Base-by-base conservation (phyloP, 1,139 yeast species). In the Magnusiomyces starmeri region DNA sequence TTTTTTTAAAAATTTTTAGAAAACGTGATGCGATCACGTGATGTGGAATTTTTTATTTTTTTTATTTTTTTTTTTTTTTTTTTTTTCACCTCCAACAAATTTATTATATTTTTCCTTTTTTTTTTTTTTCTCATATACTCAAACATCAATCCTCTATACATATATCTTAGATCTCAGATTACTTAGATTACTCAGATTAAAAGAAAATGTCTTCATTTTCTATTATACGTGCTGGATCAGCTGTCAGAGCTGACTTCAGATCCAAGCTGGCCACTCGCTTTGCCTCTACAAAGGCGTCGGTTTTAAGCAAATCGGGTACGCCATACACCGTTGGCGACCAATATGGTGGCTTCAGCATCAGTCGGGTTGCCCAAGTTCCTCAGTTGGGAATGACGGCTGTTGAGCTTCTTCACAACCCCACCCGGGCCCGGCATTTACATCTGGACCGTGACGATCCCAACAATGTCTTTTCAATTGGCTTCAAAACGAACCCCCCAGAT, bases 401-500 rank as follows among this genome's bases (percentile, higher is more conserved):
- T 4, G 82, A 80, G 49, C 69, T 90, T 51, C 70, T 72, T 32
- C 97, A 92, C 67, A 64, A 65, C 27, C 73, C 71, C 41, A 83
- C 95, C 0, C 94, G 94, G 0, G 76, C 95, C 12, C 76, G 81
- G 55, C 97, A 92, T 68, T 67, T 92, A 35, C 98, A 92, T 65
- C 78, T 92, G 53, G 95, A 85, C 59, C 74, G 92, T 50, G 79
- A 82, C 54, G 96, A 90, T 63, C 60, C 65, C 35, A 74, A 75
- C 54, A 90, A 89, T 65, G 97, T 89, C 18, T 92, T 92, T 66
- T 82, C 92, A 58, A 78, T 94, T 50, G 92, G 87, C 0, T 90
- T 92, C 72, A 88, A 88, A 68, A 92, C 99, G 0, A 86, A 89
- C 61, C 96, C 98, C 0, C 96, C 97, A 0, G 85, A 94, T 65